These are phyloP conservation scores for Rhodomyrtus tomentosa DNA, from an alignment of 345 rosid species.

Conservation along the genomic window DNA sequence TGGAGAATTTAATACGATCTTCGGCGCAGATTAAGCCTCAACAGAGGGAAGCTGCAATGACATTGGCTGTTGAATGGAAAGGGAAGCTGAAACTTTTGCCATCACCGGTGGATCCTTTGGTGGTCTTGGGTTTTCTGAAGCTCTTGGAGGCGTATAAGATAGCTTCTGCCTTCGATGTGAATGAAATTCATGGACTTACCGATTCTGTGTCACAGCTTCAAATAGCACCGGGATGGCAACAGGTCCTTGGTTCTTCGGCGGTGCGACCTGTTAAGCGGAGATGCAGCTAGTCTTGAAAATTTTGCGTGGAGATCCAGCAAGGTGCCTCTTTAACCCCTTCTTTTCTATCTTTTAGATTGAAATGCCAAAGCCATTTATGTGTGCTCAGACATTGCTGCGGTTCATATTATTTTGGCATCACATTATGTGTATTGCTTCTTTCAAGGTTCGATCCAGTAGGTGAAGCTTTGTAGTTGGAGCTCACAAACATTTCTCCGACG, in stretches of 20 bases:
- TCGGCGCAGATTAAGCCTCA: constrained; percentile 2
- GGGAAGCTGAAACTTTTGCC: constrained; percentile 4
- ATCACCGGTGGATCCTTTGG: constrained; percentile 10
- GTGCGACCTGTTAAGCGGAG: constrained; percentile 6
- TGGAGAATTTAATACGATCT: constrained; percentile 25
- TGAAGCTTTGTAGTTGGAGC: neutral
- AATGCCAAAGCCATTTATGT: neutral
- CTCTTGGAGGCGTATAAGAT: constrained; percentile 25
- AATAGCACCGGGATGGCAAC: constrained; percentile 6
- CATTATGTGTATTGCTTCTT: neutral
- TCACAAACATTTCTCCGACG: neutral
- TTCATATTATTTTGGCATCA: neutral
- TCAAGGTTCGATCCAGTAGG: neutral
- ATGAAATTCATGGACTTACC: constrained; percentile 10
- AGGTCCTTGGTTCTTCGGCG: constrained; percentile 17
- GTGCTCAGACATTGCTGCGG: neutral
- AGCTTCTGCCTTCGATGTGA: constrained; percentile 12
- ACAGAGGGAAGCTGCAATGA: constrained; percentile 19
- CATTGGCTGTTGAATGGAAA: constrained; percentile 26
- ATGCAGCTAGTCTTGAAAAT: neutral
- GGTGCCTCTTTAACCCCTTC: neutral
- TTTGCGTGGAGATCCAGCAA: neutral
- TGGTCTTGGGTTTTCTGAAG: constrained; percentile 23
- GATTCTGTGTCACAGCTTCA: constrained; percentile 7
- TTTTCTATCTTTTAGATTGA: neutral